Evolutionary conservation across 1,284 basidiomycete genomes (phyloP).

Genomic region (Blastosporella zonata): DNA sequence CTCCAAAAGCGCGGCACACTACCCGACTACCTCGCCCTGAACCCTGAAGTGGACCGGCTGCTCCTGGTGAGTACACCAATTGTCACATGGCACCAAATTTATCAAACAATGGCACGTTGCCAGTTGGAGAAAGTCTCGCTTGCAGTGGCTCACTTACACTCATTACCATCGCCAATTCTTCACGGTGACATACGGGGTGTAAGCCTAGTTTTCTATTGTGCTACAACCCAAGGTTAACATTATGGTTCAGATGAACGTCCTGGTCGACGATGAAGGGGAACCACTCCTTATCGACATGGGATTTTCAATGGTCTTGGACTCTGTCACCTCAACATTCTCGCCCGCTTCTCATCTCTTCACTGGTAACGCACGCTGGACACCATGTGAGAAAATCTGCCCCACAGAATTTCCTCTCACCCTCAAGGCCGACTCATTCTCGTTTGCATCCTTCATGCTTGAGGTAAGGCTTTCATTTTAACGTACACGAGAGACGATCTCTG

Average conservation of each 20-base stretch:
- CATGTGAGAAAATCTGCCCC: conserved; percentile 7
- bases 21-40: not conserved
- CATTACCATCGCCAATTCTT: conserved; percentile 6
- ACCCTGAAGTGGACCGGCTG: conserved; percentile 5
- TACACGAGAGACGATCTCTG: not conserved
- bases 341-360: conserved; percentile 1
- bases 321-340: conserved; percentile 1
- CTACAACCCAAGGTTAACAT: not conserved
- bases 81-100: not conserved
- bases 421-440: conserved; percentile 12
- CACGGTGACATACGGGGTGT: conserved; percentile 16
- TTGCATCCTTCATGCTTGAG: conserved; percentile 16
- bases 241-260: conserved; percentile 9
- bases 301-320: conserved; percentile 5
- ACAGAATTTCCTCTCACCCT: conserved; percentile 10
- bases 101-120: not conserved
- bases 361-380: conserved; percentile 13
- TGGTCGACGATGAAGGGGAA: conserved; percentile 7
- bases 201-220: not conserved
- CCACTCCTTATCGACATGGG: conserved; percentile 15
- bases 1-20: conserved; percentile 9
- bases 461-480: not conserved
- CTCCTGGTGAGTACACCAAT: conserved; percentile 3
- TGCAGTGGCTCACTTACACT: conserved; percentile 8
- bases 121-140: conserved; percentile 5